Conservation (phyloP, 495 filamentous ascomycete species). For the Penicillium pancosmium region DNA sequence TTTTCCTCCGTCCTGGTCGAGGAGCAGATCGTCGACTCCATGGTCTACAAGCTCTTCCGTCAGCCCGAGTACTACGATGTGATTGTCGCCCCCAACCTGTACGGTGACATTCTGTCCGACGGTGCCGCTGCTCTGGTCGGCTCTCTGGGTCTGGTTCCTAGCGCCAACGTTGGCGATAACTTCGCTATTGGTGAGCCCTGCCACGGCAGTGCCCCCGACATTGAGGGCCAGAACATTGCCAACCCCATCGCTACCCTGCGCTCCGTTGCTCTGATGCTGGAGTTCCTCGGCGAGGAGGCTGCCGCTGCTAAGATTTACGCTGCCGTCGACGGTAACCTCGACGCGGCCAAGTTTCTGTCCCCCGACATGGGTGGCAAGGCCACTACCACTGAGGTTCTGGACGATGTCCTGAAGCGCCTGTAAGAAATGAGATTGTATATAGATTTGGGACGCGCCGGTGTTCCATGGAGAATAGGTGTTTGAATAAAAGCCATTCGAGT, state of each 20-base stretch:
- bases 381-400: slow-evolving; percentile 83
- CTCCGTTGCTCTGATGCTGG: slow-evolving; percentile 91
- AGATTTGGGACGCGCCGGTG: slow-evolving; percentile 7
- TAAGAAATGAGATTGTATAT: slow-evolving; percentile 48
- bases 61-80: slow-evolving; percentile 94
- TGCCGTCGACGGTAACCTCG: slow-evolving; percentile 89
- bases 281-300: slow-evolving; percentile 84
- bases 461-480: slow-evolving; percentile 9
- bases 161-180: slow-evolving; percentile 89
- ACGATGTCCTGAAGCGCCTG: slow-evolving; percentile 85
- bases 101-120: slow-evolving; percentile 95
- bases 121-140: slow-evolving; percentile 95
- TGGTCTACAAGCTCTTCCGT: slow-evolving; percentile 99
- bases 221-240: slow-evolving; percentile 87
- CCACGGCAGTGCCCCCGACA: slow-evolving; percentile 95
- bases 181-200: slow-evolving; percentile 99
- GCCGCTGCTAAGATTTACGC: slow-evolving; percentile 88
- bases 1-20: slow-evolving; percentile 72
- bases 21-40: slow-evolving; percentile 98
- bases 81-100: slow-evolving; percentile 96
- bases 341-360: slow-evolving; percentile 77
- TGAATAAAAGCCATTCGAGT: slow-evolving; percentile 7
- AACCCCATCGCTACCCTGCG: slow-evolving; percentile 96
- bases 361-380: slow-evolving; percentile 92
- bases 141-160: slow-evolving; percentile 91